Evolutionary conservation across 192 early-diverging fungal genomes (phyloP), one percentile per base, ranked within the genome.

Genomic region (Podila clonocystis): DNA sequence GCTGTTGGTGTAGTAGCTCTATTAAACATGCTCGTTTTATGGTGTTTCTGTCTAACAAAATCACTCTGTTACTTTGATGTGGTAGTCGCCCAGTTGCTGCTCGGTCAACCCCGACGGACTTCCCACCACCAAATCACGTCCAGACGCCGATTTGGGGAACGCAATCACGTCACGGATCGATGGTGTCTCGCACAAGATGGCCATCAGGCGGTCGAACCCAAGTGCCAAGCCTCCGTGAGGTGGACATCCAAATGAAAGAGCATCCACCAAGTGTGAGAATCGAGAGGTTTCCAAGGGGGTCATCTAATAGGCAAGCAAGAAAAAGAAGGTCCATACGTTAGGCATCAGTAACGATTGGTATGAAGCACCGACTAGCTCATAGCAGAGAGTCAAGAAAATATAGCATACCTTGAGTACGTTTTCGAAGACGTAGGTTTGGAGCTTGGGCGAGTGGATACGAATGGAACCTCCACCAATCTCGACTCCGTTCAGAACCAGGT

Each of bases 381-480:
- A 50, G 28, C 4, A 12, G 2, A 15, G n/a, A 8, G 36, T 8
- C 41, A 45, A 15, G 13, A 45, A 9, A 17, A 45, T 15, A 45
- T 26, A 19, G 17, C 45, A 62, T 73, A 92, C 78, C 68, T 89
- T 78, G 4, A 96, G 75, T 9, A 96, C 87, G 2, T 91, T 77
- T 22, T 91, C 84, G 69, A 97, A 93, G 24, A 97, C 89, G 70
- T 87, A 87, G 2, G 80, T 79, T 78, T 97, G 96, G 63, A 95
- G 82, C 2, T 85, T 82, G 0, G 94, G 90, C 24, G 92, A 89
- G 82, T 97, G 95, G 6, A 95, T 91, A 69, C 96, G 91, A 61
- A 97, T 94, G 2, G 94, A 96, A 9, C 96, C 96, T 7, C 96
- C 96, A 17, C 93, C 96, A 75, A 97, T 92, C 70, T 97, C 96